Evolutionary conservation across 2,329 filamentous ascomycete genomes (phyloP), one percentile per base, ranked within the genome.

Genomic region (Trichoderma oligosporum): DNA sequence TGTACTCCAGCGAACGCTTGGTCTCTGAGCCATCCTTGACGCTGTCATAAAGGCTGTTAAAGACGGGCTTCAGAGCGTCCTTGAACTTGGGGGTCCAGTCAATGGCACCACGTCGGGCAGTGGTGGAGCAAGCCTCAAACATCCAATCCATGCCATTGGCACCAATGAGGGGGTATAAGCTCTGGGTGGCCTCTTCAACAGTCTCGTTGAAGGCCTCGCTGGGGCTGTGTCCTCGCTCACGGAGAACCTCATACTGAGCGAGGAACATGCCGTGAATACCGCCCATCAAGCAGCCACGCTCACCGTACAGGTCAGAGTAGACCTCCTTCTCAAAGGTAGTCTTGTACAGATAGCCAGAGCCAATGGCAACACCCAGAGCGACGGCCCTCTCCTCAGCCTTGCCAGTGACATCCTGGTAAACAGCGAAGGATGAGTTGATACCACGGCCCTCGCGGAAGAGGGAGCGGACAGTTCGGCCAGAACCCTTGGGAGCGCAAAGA

Each of bases 261-360:
- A 99, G 91, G 89, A 99, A 99, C 94, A 99, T 99, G 75, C 94
- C 94, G 85, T 99, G 94, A 79, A 99, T 99, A 78, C 94, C 94
- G 70, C 94, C 94, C 94, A 99, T 99, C 72, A 99, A 83, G 87
- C 94, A 99, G 75, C 94, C 94, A 81, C 94, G 92, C 88, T 99
- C 94, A 78, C 94, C 94, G 83, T 99, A 99, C 67, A 99, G 87
- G 80, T 97, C 94, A 63, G 91, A 97, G 89, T 96, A 96, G 74
- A 99, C 94, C 83, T 99, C 94, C 88, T 99, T 99, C 86, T 99
- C 88, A 73, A 99, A 99, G 75, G 94, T 99, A 74, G 94, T 99
- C 88, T 97, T 89, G 86, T 99, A 99, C 69, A 99, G 89, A 85
- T 99, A 99, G 72, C 94, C 94, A 71, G 88, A 91, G 76, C 93